A percentile compares a stretch with the other conserved stretches of the same genome.
These are phyloP conservation scores for Sarcocystis neurona DNA, from an alignment of 169 alveolate genomes.

Conservation along the genomic window DNA sequence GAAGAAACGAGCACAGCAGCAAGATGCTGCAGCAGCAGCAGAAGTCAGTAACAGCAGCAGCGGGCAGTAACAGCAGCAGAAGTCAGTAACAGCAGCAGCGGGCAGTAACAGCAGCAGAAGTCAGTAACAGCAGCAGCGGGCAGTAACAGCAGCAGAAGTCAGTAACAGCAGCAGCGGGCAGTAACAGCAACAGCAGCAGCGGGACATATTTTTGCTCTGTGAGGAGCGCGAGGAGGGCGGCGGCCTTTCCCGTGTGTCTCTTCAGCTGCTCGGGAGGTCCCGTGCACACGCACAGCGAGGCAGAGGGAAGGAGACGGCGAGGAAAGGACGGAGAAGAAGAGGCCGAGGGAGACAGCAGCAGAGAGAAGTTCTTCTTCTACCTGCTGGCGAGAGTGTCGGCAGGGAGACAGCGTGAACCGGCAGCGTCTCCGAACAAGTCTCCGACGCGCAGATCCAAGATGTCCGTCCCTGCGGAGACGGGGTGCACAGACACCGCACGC, in stretches of 20 bases:
- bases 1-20: no score
- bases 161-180: no score
- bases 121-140: no score
- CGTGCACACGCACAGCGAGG: not conserved
- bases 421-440: constrained; percentile 72
- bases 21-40: no score
- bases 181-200: no score
- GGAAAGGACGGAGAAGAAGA: not conserved
- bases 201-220: not conserved
- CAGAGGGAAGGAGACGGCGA: no score
- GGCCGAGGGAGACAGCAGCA: not conserved
- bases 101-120: no score
- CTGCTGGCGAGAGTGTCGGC: constrained; percentile 81
- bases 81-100: no score
- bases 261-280: not conserved
- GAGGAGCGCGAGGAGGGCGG: not conserved
- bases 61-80: no score
- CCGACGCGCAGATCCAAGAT: constrained; percentile 70
- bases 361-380: constrained; percentile 73
- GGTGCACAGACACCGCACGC: not conserved
- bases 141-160: no score
- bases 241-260: not conserved
- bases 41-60: no score
- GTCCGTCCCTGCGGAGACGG: constrained; percentile 54
- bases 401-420: constrained; percentile 69